These are phyloP conservation scores for Asclepias syriaca DNA, from an alignment of 257 asterid species.

Conservation along the genomic window DNA sequence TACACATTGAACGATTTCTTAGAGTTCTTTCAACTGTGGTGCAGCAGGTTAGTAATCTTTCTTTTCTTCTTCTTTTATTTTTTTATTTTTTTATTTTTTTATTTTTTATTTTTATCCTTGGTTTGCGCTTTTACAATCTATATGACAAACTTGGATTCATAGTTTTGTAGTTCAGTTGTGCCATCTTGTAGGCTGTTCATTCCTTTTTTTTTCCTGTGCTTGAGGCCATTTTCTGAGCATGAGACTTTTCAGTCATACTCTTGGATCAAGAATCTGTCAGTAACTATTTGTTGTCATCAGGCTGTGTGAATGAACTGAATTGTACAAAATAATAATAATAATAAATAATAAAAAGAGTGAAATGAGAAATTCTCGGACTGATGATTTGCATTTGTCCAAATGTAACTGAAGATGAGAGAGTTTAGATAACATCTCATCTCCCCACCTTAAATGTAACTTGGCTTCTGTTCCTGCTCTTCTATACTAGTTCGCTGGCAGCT, in stretches of 20 bases:
- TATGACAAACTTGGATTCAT: background rate
- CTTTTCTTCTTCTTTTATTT: slow-evolving; percentile 1
- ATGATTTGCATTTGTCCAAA: background rate
- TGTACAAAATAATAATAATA: background rate
- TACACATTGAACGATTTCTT: slow-evolving; percentile 74
- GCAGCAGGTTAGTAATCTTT: slow-evolving; percentile 60
- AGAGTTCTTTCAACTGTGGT: slow-evolving; percentile 78
- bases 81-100: background rate
- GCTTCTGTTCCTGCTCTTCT: background rate
- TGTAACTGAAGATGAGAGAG: background rate
- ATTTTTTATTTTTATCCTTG: background rate
- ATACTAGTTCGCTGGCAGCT: background rate
- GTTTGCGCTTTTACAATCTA: background rate
- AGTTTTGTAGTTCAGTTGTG: background rate
- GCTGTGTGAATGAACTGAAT: background rate
- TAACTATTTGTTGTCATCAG: background rate
- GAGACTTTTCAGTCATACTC: background rate
- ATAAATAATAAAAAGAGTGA: background rate
- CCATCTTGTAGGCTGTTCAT: background rate
- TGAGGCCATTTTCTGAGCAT: background rate
- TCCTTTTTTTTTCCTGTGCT: background rate
- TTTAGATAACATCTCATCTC: background rate
- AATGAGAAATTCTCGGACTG: background rate
- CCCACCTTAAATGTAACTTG: background rate
- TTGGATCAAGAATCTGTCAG: background rate